Conservation (phyloP, 1,284 basidiomycete genomes). For the Fomitopsis palustris region DNA sequence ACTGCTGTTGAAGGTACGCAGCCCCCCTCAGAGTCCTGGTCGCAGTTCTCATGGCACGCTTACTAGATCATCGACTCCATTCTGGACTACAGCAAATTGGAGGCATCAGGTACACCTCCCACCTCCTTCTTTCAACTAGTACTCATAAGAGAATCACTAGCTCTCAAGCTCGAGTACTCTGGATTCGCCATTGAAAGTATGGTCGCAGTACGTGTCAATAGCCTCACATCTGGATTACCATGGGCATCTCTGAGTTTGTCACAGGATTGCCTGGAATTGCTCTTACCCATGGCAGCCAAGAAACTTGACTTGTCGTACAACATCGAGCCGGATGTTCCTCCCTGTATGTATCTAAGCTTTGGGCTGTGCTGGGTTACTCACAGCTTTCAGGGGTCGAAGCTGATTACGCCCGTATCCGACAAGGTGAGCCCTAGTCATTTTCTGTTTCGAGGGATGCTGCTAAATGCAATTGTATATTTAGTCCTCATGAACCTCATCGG, state of each 20-base stretch:
- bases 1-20: constrained; percentile 54
- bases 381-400: constrained; percentile 55
- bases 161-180: constrained; percentile 63
- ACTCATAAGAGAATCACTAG: constrained; percentile 27
- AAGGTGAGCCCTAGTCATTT: constrained; percentile 37
- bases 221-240: not conserved
- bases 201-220: constrained; percentile 48
- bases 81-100: constrained; percentile 70
- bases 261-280: constrained; percentile 67
- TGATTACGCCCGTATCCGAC: constrained; percentile 68
- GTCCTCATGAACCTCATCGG: constrained; percentile 74
- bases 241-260: not conserved
- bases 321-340: constrained; percentile 59
- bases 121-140: not conserved
- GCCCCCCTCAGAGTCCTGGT: not conserved
- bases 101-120: constrained; percentile 52
- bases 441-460: too few species aligned
- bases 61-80: constrained; percentile 70
- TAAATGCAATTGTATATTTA: constrained; percentile 20
- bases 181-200: constrained; percentile 68
- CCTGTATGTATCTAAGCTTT: constrained; percentile 38
- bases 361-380: not conserved
- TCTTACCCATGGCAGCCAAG: constrained; percentile 67
- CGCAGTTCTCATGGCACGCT: not conserved
- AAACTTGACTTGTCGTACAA: constrained; percentile 70